These are phyloP conservation scores for Fraxinus excelsior DNA, from an alignment of 257 asterid species.

Conservation along the genomic window DNA sequence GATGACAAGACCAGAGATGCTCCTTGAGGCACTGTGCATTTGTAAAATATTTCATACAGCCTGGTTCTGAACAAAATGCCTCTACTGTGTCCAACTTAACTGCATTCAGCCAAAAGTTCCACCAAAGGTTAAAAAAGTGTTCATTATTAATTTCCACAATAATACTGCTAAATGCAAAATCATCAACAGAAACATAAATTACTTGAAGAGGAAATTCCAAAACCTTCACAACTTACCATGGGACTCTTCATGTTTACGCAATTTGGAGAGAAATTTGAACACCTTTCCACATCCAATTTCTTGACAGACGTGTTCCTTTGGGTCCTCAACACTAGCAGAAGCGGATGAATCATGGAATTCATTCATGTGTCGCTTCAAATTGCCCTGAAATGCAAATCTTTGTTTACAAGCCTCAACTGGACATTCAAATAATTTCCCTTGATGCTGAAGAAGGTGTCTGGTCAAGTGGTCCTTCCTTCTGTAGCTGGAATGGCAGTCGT, in stretches of 20 bases:
- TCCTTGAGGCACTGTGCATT: conserved; percentile 73
- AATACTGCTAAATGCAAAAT: not conserved
- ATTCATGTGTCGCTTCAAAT: conserved; percentile 65
- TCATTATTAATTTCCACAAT: not conserved
- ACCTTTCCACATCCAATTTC: conserved; percentile 84
- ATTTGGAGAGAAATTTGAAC: conserved; percentile 65
- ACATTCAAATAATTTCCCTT: conserved; percentile 74
- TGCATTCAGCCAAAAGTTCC: conserved; percentile 37
- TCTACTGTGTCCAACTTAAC: conserved; percentile 76
- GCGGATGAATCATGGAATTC: conserved; percentile 60
- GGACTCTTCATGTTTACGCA: conserved; percentile 70
- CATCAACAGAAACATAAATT: not conserved
- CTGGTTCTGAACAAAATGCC: conserved; percentile 76
- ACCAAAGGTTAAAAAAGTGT: not conserved
- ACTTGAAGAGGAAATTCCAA: not conserved
- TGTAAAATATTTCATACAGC: conserved; percentile 80
- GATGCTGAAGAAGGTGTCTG: conserved; percentile 78
- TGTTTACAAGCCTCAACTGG: conserved; percentile 52
- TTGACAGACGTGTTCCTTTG: conserved; percentile 55
- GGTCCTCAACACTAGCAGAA: conserved; percentile 32
- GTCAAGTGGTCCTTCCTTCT: conserved; percentile 85
- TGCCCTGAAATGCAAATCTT: conserved; percentile 57
- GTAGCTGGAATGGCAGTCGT: conserved; percentile 77
- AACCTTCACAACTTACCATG: conserved; percentile 51
- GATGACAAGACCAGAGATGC: conserved; percentile 72